A percentile compares a stretch with the other conserved stretches of the same genome.
phyloP scores from a whole-genome alignment of 305 asterid species.

The Ajuga reptans region DNA sequence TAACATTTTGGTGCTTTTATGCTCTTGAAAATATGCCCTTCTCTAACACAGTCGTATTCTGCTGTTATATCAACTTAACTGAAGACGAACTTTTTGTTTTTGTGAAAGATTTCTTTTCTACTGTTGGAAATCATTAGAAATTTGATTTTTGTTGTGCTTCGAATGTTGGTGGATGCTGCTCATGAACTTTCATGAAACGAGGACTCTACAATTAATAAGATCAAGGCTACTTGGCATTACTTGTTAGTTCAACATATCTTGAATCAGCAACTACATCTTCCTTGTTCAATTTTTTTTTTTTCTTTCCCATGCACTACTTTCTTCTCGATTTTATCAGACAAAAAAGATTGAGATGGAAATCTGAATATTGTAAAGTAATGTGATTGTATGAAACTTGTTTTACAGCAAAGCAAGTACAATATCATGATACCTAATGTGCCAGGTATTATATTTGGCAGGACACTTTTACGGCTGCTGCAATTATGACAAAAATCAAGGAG shows the following conservation, averaged over 20 bases:
- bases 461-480: neutral
- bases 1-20: too few relatives aligned
- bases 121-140: neutral
- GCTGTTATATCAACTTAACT: neutral
- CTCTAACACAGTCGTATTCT: too few relatives aligned
- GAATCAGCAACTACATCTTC: neutral
- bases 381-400: neutral
- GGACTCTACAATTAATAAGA: neutral
- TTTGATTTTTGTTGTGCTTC: neutral
- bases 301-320: neutral
- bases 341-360: neutral
- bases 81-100: neutral
- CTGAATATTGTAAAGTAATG: neutral
- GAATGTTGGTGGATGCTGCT: neutral
- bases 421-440: neutral
- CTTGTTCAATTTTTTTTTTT: neutral
- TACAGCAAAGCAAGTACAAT: neutral
- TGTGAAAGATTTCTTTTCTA: neutral
- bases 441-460: slow-evolving; percentile 19
- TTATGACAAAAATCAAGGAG: slow-evolving; percentile 45
- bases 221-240: neutral
- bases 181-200: neutral
- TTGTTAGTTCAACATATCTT: neutral
- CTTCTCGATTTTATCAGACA: neutral
- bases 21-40: too few relatives aligned